Evolutionary conservation across 2,329 filamentous ascomycete genomes (phyloP).

Genomic region (Botrytis squamosa): DNA sequence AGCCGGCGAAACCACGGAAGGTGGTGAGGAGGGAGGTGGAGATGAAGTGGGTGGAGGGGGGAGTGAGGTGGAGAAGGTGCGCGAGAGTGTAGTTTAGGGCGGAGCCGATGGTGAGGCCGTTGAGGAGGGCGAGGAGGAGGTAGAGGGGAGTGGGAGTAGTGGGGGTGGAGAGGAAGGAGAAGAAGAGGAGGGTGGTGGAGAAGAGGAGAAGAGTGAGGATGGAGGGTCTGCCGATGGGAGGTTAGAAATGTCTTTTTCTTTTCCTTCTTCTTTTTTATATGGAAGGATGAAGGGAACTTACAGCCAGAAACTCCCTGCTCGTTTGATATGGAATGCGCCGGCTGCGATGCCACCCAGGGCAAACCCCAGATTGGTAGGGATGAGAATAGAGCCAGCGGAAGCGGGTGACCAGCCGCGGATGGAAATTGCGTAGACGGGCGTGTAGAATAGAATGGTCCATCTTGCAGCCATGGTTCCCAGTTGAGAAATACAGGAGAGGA

Average conservation of each 20-base stretch:
- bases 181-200: conserved; percentile 54
- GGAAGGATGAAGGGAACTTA: conserved; percentile 32
- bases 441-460: conserved; percentile 79
- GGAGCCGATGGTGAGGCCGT: conserved; percentile 71
- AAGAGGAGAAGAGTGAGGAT: conserved; percentile 63
- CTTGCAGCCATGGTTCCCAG: conserved; percentile 77
- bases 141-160: conserved; percentile 53
- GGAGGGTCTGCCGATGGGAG: conserved; percentile 45
- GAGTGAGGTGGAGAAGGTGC: conserved; percentile 72
- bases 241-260: not conserved
- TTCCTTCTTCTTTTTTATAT: not conserved
- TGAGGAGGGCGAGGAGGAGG: conserved; percentile 61
- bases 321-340: conserved; percentile 73
- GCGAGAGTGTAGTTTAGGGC: conserved; percentile 78
- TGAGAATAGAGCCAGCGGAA: conserved; percentile 69
- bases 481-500: conserved; percentile 72
- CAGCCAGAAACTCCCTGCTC: conserved; percentile 70
- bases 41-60: conserved; percentile 67
- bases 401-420: conserved; percentile 69
- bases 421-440: conserved; percentile 75
- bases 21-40: conserved; percentile 74
- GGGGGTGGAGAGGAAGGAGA: conserved; percentile 57
- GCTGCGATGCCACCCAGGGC: conserved; percentile 70
- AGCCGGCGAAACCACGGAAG: conserved; percentile 78
- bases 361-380: conserved; percentile 81